Percentiles rank a stretch among this genome's conserved stretches.
phyloP scores from a whole-genome alignment of 2,329 filamentous ascomycete species.

The Microsporum audouinii region DNA sequence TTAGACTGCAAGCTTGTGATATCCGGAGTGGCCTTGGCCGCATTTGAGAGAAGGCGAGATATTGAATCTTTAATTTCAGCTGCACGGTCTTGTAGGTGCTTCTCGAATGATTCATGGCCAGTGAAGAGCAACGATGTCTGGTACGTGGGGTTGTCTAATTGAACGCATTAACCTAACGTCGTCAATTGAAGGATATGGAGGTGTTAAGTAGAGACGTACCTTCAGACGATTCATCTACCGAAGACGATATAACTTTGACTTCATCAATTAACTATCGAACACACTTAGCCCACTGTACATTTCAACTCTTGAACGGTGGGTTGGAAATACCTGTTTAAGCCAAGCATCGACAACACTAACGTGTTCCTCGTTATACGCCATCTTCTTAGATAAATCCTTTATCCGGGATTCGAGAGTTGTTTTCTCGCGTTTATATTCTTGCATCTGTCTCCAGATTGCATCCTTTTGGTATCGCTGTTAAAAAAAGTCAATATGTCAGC shows the following conservation, averaged over 20 bases:
- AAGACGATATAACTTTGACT: constrained; percentile 32
- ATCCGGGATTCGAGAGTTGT: constrained; percentile 68
- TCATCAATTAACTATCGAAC: constrained; percentile 35
- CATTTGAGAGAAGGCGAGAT: constrained; percentile 51
- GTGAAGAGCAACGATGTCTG: constrained; percentile 46
- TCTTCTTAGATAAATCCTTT: constrained; percentile 65
- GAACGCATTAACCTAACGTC: not conserved
- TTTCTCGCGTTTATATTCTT: constrained; percentile 90
- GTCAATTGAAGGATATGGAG: not conserved
- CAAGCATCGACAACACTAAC: constrained; percentile 81
- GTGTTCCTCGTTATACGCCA: constrained; percentile 82
- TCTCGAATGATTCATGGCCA: constrained; percentile 54
- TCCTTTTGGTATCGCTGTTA: constrained; percentile 80
- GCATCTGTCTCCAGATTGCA: constrained; percentile 94
- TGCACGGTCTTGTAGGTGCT: constrained; percentile 65
- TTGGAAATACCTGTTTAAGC: constrained; percentile 70
- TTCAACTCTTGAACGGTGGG: not conserved
- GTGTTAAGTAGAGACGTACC: constrained; percentile 4
- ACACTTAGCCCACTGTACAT: constrained; percentile 7
- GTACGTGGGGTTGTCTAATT: constrained; percentile 24
- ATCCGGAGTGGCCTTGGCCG: constrained; percentile 48
- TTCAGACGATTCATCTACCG: constrained; percentile 17
- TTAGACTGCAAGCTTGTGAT: constrained; percentile 61
- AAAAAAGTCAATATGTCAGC: constrained; percentile 21
- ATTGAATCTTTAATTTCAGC: constrained; percentile 66